These are phyloP conservation scores for Teratosphaeria viscida DNA, from an alignment of 2,329 filamentous ascomycete species.

Conservation along the genomic window DNA sequence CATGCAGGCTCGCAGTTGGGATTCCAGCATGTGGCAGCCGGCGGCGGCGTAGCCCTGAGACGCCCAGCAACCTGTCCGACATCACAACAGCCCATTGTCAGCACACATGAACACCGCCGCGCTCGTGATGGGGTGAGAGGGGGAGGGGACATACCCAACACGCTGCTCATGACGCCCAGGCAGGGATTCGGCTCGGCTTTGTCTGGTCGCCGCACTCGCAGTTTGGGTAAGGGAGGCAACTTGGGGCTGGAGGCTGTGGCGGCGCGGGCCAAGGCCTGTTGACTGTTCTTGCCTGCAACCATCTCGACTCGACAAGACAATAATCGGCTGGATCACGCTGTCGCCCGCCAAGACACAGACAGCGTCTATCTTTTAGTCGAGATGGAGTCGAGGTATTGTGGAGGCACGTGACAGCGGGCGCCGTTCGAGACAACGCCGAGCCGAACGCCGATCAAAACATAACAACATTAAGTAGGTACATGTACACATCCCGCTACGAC, in stretches of 20 bases:
- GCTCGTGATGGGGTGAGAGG: too few species aligned
- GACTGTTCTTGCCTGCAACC: constrained; percentile 25
- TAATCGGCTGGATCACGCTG: background rate
- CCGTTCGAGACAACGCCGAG: background rate
- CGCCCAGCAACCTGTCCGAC: constrained; percentile 64
- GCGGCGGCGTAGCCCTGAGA: constrained; percentile 60
- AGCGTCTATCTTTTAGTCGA: background rate
- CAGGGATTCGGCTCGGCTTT: constrained; percentile 54
- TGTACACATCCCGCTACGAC: too few species aligned
- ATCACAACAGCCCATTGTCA: background rate
- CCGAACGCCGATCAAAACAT: background rate
- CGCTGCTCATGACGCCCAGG: constrained; percentile 54
- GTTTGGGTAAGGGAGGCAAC: constrained; percentile 50
- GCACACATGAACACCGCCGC: background rate
- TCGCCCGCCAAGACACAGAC: background rate
- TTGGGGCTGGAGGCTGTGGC: constrained; percentile 27
- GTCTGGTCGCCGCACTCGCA: constrained; percentile 56
- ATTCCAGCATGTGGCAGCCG: constrained; percentile 50
- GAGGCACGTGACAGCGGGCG: background rate
- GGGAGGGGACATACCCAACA: constrained; percentile 45
- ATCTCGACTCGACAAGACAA: constrained; percentile 9
- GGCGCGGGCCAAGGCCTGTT: constrained; percentile 19
- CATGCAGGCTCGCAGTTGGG: constrained; percentile 60
- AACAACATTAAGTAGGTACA: background rate
- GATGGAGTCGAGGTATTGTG: background rate